Conservation (phyloP, 2,329 filamentous ascomycete species). For the Fusarium sp. region DNA sequence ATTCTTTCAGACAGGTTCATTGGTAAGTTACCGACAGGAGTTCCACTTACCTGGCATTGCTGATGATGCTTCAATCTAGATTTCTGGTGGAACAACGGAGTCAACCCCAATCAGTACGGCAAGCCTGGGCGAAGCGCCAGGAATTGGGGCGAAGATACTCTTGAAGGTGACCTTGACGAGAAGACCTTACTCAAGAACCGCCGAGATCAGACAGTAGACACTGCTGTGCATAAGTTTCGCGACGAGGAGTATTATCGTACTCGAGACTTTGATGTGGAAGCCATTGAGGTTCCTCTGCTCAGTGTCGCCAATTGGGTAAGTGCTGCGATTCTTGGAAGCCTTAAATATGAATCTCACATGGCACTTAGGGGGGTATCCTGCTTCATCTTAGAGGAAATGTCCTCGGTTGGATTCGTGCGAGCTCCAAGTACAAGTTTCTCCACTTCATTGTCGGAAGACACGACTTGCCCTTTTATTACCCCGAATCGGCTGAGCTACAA, state of each 20-base stretch:
- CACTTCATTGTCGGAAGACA: conserved; percentile 76
- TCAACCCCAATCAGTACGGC: conserved; percentile 70
- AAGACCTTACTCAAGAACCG: conserved; percentile 61
- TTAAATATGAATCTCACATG: background rate
- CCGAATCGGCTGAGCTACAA: conserved; percentile 74
- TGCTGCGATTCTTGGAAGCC: too few relatives aligned
- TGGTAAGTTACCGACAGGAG: background rate
- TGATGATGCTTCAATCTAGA: rapidly evolving
- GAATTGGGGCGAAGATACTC: conserved; percentile 63
- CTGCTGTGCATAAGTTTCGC: conserved; percentile 63
- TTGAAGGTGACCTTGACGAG: conserved; percentile 66
- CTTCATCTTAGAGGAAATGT: conserved; percentile 77
- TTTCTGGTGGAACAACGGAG: conserved; percentile 39
- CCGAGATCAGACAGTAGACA: conserved; percentile 57
- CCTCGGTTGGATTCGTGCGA: conserved; percentile 69
- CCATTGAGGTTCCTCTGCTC: conserved; percentile 74
- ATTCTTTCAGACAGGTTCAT: conserved; percentile 69
- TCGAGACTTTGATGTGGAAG: conserved; percentile 70
- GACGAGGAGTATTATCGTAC: conserved; percentile 72
- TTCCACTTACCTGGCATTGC: rapidly evolving
- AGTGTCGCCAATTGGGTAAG: conserved; percentile 77
- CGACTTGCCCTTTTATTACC: conserved; percentile 77
- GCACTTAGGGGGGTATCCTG: conserved; percentile 54
- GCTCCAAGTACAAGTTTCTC: conserved; percentile 73
- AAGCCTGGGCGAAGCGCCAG: conserved; percentile 57